phyloP scores from a whole-genome alignment of 2,329 filamentous ascomycete genomes.

The Fusarium setosum region DNA sequence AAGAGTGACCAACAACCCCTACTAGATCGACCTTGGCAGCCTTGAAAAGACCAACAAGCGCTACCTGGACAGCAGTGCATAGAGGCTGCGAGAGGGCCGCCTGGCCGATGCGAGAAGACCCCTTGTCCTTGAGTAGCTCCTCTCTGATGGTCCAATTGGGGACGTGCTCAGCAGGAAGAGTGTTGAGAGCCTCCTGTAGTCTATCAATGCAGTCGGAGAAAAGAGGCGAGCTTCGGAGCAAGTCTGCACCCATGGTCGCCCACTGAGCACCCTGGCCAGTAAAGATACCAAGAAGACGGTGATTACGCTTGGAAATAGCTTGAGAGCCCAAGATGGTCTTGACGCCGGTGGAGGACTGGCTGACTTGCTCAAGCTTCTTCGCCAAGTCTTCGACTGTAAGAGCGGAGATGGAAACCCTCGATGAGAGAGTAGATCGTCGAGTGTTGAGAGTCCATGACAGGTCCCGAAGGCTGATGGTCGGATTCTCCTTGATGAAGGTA shows the following conservation, averaged over 20 bases:
- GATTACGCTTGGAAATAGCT: background rate
- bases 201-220: slow-evolving; percentile 18
- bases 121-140: background rate
- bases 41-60: slow-evolving; percentile 42
- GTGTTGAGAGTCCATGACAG: no score
- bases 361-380: no score
- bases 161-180: slow-evolving; percentile 33
- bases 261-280: slow-evolving; percentile 51
- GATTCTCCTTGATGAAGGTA: no score
- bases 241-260: slow-evolving; percentile 45
- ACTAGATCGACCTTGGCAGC: slow-evolving; percentile 47
- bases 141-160: slow-evolving; percentile 38
- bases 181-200: slow-evolving; percentile 36
- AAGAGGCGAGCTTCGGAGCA: no score
- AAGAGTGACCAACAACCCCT: slow-evolving; percentile 60
- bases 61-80: slow-evolving; percentile 45
- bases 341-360: no score
- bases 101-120: slow-evolving; percentile 15
- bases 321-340: slow-evolving; percentile 10
- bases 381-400: background rate
- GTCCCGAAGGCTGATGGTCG: no score
- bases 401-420: background rate
- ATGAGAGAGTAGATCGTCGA: no score
- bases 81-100: slow-evolving; percentile 47
- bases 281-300: slow-evolving; percentile 42